phyloP scores from a whole-genome alignment of 768 basidiomycete genomes.

The Piloderma croceum region DNA sequence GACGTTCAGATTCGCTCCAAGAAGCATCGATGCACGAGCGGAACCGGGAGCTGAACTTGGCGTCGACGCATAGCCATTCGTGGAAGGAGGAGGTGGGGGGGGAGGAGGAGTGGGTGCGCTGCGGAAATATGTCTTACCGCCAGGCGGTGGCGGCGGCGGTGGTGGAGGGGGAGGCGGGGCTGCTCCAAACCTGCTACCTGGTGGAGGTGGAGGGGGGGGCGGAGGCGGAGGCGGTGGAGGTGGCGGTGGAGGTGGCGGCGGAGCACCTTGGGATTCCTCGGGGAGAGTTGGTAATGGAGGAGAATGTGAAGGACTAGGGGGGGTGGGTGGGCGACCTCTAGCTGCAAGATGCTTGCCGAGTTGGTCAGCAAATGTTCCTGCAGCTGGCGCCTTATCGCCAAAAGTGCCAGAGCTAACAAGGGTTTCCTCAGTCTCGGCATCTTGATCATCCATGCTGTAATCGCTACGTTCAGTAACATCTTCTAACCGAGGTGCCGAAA shows the following conservation, averaged over 20 bases:
- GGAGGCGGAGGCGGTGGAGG: conserved; percentile 21
- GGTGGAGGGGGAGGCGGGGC: conserved; percentile 29
- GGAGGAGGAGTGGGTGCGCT: conserved; percentile 33
- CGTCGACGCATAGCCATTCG: conserved; percentile 27
- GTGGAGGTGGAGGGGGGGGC: conserved; percentile 20
- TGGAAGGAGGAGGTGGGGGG: conserved; percentile 28
- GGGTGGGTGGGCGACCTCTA: conserved; percentile 39
- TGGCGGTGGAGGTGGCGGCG: conserved; percentile 25
- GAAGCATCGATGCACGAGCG: conserved; percentile 53
- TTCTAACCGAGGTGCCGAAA: conserved; percentile 40
- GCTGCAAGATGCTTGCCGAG: conserved; percentile 52
- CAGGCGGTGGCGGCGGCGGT: conserved; percentile 33
- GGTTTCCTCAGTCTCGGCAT: conserved; percentile 57
- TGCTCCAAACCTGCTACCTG: conserved; percentile 7
- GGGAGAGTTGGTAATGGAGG: conserved; percentile 32
- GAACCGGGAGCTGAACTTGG: conserved; percentile 39
- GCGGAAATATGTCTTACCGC: conserved; percentile 17
- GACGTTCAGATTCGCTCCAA: conserved; percentile 52
- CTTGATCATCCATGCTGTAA: conserved; percentile 40
- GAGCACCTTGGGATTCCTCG: conserved; percentile 33
- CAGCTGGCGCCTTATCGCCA: conserved; percentile 32
- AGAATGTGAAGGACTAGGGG: conserved; percentile 30
- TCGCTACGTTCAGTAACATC: conserved; percentile 39
- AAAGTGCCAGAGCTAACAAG: conserved; percentile 47
- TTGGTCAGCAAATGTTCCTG: conserved; percentile 56